Base-by-base conservation (phyloP, 345 rosid genomes). In the Ceriops tagal region DNA sequence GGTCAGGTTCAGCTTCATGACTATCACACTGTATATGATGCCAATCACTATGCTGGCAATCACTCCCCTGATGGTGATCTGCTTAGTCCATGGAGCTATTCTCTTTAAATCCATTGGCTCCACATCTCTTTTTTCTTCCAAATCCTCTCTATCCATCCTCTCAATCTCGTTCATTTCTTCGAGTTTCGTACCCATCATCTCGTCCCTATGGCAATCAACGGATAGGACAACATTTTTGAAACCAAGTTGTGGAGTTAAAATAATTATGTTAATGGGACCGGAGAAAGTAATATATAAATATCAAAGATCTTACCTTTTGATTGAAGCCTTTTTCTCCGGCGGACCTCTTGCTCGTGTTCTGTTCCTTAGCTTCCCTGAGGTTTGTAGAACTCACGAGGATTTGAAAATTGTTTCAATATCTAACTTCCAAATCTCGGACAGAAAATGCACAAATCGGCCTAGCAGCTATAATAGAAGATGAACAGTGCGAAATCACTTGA, bases 1-100 rank as follows among this genome's bases (percentile, higher is more conserved):
- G 20, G 97, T 95, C 13, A 95, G 89, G 67, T 90, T 95, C 59
- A 95, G 86, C 79, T 95, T 95, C 83, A 75, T 85, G 37, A 92
- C 96, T 61, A 95, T 90, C 49, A 95, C 86, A 76, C 98, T 92
- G 84, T 92, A 95, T 0, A 95, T 80, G 72, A 80, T 56, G 2
- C 99, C 99, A 66, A 95, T 95, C 6, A 60, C 72, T 49, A 87
- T 27, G 65, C 99, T 89, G 1, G 96, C 88, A 9, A 92, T 24
- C 24, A 95, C 57, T 22, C 98, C 88, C 72, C 99, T 80, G 16
- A 87, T 11, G 8, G 99, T 92, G 57, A 95, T 90, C 77, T 95
- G 98, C 64, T 77, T 77, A 71, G 75, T 87, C 98, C 99, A 95
- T 19, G 98, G 96, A 2, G 85, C 79, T 58, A 79, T 80, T 66